Conservation (phyloP, 176 grass and related monocot species). For the Saccharum officinarum region DNA sequence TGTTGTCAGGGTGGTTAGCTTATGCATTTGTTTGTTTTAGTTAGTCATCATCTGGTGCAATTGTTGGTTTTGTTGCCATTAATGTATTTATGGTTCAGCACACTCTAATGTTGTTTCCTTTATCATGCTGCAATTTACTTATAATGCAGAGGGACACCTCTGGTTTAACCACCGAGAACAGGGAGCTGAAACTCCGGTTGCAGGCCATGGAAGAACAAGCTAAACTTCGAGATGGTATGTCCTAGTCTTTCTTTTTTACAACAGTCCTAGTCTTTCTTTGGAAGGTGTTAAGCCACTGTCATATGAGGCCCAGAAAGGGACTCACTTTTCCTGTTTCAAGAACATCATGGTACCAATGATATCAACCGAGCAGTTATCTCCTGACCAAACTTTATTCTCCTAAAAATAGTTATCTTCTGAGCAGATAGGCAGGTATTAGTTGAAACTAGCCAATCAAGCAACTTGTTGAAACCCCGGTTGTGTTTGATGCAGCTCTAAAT, state of each 20-base stretch:
- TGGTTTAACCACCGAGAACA: constrained; percentile 87
- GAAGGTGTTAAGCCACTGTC: constrained; percentile 9
- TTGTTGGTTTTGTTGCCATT: background rate
- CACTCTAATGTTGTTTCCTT: background rate
- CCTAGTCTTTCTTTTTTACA: constrained; percentile 32
- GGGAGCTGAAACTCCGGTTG: constrained; percentile 89
- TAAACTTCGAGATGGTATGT: constrained; percentile 93
- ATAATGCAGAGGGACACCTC: constrained; percentile 81
- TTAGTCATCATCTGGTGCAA: background rate
- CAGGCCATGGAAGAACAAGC: constrained; percentile 98
- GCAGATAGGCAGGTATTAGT: background rate
- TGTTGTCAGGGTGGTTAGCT: background rate
- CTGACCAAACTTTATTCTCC: background rate
- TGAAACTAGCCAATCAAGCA: background rate
- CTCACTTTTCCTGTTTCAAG: background rate
- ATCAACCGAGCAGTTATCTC: background rate
- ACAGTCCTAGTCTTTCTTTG: constrained; percentile 31
- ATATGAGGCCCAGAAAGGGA: background rate
- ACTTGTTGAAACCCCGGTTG: background rate
- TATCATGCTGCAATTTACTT: constrained; percentile 27
- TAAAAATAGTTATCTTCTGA: background rate
- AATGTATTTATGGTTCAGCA: background rate
- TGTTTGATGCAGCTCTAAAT: constrained; percentile 67
- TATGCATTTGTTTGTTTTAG: background rate
- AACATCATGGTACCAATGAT: constrained; percentile 3